Conservation (phyloP, 2,329 filamentous ascomycete genomes). For the Hymenoscyphus fraxineus region DNA sequence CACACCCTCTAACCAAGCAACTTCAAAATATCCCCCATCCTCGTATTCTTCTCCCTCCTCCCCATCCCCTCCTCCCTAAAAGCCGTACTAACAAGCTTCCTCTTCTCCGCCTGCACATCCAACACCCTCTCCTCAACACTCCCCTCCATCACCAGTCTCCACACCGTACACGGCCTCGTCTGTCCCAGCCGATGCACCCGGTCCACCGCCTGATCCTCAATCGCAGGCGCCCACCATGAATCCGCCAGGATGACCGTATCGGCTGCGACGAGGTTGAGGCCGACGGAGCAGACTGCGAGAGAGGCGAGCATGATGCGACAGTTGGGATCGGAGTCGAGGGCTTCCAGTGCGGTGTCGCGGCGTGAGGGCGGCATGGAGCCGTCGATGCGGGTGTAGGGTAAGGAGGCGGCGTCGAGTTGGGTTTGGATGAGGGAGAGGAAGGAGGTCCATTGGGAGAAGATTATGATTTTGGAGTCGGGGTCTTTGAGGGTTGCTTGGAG, state of each 20-base stretch:
- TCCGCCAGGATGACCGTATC: constrained; percentile 82
- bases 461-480: constrained; percentile 61
- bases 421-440: constrained; percentile 70
- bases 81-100: constrained; percentile 70
- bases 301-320: constrained; percentile 78
- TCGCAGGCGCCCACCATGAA: constrained; percentile 89
- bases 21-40: constrained; percentile 53
- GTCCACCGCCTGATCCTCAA: constrained; percentile 88
- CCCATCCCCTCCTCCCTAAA: constrained; percentile 69
- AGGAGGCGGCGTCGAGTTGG: constrained; percentile 57
- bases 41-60: constrained; percentile 51
- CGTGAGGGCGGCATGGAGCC: constrained; percentile 68
- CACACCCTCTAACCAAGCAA: constrained; percentile 29
- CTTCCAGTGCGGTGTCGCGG: constrained; percentile 68
- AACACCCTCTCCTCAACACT: constrained; percentile 80
- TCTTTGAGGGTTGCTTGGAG: constrained; percentile 65
- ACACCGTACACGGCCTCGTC: constrained; percentile 72
- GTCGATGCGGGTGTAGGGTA: constrained; percentile 70
- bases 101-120: constrained; percentile 73
- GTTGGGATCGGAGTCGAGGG: constrained; percentile 62
- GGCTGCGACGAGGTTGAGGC: constrained; percentile 79
- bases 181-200: constrained; percentile 84
- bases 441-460: constrained; percentile 75
- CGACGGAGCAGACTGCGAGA: constrained; percentile 77
- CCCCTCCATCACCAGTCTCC: constrained; percentile 74